Percentiles rank a stretch among this genome's conserved stretches.
Evolutionary conservation across 129 eudicot genomes (phyloP).

Genomic region (Kitagawia praeruptora): DNA sequence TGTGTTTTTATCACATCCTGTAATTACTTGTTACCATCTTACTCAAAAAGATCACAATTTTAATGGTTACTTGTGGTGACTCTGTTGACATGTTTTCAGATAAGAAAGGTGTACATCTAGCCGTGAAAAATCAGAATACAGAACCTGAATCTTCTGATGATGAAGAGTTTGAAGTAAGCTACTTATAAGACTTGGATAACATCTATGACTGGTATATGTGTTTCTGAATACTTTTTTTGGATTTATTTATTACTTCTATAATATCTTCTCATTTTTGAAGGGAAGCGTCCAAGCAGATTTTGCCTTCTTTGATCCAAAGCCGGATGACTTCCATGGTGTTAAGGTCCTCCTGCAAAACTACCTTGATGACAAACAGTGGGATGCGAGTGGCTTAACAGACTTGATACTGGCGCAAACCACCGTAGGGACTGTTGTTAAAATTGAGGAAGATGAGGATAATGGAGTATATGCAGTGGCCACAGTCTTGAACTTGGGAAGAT

Average conservation of each 20-base stretch:
- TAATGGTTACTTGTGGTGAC: neutral
- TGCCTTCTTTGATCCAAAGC: slow-evolving; percentile 96
- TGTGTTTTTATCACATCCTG: neutral
- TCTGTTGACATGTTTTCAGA: slow-evolving; percentile 12
- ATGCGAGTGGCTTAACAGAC: slow-evolving; percentile 79
- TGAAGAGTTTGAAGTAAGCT: slow-evolving; percentile 42
- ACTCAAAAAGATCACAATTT: neutral
- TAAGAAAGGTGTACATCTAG: slow-evolving; percentile 7
- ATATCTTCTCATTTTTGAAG: slow-evolving; percentile 27
- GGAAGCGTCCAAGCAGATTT: slow-evolving; percentile 94
- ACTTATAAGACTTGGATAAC: neutral
- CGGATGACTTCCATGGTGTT: slow-evolving; percentile 81
- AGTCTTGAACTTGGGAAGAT: slow-evolving; percentile 78
- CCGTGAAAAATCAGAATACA: slow-evolving; percentile 3
- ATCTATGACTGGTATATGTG: neutral
- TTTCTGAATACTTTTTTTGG: neutral
- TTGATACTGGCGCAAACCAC: slow-evolving; percentile 66
- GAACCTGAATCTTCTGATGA: slow-evolving; percentile 37
- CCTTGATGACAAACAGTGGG: slow-evolving; percentile 72
- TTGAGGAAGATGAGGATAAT: slow-evolving; percentile 73
- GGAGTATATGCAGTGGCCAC: slow-evolving; percentile 51
- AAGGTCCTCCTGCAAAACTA: slow-evolving; percentile 62
- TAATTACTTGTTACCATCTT: neutral
- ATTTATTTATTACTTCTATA: neutral
- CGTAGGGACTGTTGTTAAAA: slow-evolving; percentile 76